phyloP scores from a whole-genome alignment of 306 rosid genomes.

The Potentilla sterilis region DNA sequence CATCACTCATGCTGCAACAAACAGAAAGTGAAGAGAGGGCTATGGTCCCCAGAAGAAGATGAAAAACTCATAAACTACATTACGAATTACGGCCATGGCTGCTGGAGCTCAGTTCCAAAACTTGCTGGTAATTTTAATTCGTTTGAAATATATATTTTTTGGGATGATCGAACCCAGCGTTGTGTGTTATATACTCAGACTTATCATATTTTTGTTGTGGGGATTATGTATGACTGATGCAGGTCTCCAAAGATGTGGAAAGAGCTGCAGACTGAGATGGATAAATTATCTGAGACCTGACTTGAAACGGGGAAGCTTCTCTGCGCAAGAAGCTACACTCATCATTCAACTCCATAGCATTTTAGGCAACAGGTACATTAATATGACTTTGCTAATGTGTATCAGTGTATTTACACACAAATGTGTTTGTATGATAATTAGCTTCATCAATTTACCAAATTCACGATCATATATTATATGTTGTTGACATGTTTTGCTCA shows the following conservation, averaged over 20 bases:
- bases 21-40: slow-evolving; percentile 95
- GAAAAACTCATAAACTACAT: slow-evolving; percentile 91
- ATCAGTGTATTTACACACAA: background rate
- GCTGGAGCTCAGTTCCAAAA: slow-evolving; percentile 97
- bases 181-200: background rate
- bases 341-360: slow-evolving; percentile 85
- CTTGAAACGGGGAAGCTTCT: slow-evolving; percentile 91
- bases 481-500: background rate
- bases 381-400: background rate
- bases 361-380: slow-evolving; percentile 78
- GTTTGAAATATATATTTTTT: background rate
- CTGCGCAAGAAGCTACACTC: slow-evolving; percentile 90
- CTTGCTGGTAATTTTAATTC: slow-evolving; percentile 56
- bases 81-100: slow-evolving; percentile 87
- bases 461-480: background rate
- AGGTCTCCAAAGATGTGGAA: slow-evolving; percentile 93
- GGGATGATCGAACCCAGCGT: background rate
- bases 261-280: slow-evolving; percentile 96
- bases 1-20: slow-evolving; percentile 97
- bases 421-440: background rate
- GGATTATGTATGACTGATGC: background rate
- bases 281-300: slow-evolving; percentile 95
- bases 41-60: slow-evolving; percentile 99
- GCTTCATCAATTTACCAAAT: background rate
- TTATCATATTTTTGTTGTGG: background rate